Base-by-base conservation (phyloP, 345 rosid species). In the Citrus mangshanensis region DNA sequence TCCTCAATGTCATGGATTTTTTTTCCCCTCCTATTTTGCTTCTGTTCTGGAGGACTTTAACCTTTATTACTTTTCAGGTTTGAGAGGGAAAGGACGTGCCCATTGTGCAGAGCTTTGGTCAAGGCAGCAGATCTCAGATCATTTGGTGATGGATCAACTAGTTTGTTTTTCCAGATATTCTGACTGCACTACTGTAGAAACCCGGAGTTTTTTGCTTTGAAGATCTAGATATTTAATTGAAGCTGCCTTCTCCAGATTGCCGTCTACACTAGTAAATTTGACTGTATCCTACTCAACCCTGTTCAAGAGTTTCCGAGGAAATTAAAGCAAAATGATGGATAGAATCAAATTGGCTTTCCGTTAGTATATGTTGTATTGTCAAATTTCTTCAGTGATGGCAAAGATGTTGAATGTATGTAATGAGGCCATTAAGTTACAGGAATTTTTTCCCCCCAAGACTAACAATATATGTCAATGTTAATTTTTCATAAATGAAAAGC, bases 11-110 rank as follows among this genome's bases (percentile, higher is more conserved):
- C 24, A 1, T 18, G 42, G 42, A 21, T 21, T 30, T 21, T 63
- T 9, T 63, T 14, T 28, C 30, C 30, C 3, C 16, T 13, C 35
- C 35, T 22, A 25, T 6, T 68, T 54, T 74, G 24, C 40, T 68
- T 46, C 62, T 72, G 49, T 22, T 25, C 18, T 49, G 59, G 49
- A 67, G 80, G 76, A 74, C 35, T 67, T 78, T n/a, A 19, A 19
- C 9, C 54, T 69, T 72, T 74, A 69, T 77, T 82, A 82, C 25
- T 34, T 34, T 5, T 40, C 94, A 95, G 99, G 98, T 94, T 96
- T 82, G 99, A 96, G 88, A 90, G 99, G 87, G 99, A 94, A 81
- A 84, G 99, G 87, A 96, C 98, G 2, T 96, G 99, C 74, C 99
- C 99, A 7, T 84, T 96, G 89, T 96, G 99, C 86, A 89, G 98